Conservation (phyloP, 352 stramenopile species). For the Phytopythium litorale region DNA sequence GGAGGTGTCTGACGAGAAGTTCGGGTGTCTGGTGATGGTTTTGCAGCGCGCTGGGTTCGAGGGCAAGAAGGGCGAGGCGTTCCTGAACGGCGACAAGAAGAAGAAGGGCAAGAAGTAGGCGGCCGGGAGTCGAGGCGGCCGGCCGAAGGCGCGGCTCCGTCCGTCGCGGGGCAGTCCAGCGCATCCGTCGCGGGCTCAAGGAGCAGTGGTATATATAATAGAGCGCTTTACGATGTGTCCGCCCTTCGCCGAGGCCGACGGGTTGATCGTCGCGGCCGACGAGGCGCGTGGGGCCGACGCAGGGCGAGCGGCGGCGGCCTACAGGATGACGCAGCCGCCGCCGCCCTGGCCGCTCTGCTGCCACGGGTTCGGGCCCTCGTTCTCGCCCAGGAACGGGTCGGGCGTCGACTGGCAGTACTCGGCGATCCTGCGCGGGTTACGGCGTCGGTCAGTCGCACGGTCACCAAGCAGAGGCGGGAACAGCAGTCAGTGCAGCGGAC, state of each 20-base stretch:
- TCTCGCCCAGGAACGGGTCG: slow-evolving; percentile 75
- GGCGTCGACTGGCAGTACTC: slow-evolving; percentile 73
- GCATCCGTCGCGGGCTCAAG: background rate
- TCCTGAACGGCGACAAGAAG: slow-evolving; percentile 67
- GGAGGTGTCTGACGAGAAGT: background rate
- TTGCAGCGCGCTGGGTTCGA: slow-evolving; percentile 67
- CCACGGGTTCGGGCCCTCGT: slow-evolving; percentile 70
- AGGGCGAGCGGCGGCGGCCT: slow-evolving; percentile 2
- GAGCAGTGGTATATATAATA: slow-evolving; percentile 33
- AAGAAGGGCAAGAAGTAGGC: slow-evolving; percentile 34
- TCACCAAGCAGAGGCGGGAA: background rate
- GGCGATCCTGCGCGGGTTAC: slow-evolving; percentile 31
- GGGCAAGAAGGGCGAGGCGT: slow-evolving; percentile 74
- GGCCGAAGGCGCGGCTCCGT: slow-evolving; percentile 12
- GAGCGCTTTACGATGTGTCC: slow-evolving; percentile 10
- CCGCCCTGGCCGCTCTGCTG: slow-evolving; percentile 61
- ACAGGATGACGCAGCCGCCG: slow-evolving; percentile 64
- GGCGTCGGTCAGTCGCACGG: too few relatives aligned
- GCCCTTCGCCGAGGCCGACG: too few relatives aligned
- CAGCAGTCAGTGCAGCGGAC: slow-evolving; percentile 5
- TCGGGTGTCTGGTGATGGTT: background rate
- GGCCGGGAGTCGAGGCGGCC: background rate
- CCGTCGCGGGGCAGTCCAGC: too few relatives aligned
- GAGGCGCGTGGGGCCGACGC: too few relatives aligned
- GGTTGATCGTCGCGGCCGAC: too few relatives aligned